Percentiles rank a stretch among this genome's conserved stretches.
Evolutionary conservation across 1,284 basidiomycete species (phyloP).

Genomic region (Microbotryum intermedium): DNA sequence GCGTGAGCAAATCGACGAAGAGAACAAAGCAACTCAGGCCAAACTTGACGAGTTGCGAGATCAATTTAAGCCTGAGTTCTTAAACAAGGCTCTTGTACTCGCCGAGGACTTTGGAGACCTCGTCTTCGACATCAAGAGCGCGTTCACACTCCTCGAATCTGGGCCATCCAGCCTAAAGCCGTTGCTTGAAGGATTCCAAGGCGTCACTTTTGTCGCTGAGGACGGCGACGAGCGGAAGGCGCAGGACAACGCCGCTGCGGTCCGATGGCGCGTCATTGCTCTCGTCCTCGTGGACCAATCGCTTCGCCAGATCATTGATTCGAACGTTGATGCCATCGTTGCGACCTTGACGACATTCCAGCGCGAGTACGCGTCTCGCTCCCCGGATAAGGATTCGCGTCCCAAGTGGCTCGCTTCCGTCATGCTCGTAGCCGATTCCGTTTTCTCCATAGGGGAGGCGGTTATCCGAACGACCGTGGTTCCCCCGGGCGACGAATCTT

Average conservation of each 20-base stretch:
- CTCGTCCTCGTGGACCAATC: slow-evolving; percentile 31
- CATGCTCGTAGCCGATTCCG: slow-evolving; percentile 68
- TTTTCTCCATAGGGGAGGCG: slow-evolving; percentile 63
- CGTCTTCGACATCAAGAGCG: slow-evolving; percentile 78
- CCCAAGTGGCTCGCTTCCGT: slow-evolving; percentile 79
- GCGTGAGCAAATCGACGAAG: slow-evolving; percentile 1
- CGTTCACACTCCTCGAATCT: slow-evolving; percentile 14
- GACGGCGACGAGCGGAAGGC: slow-evolving; percentile 48
- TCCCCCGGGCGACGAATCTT: slow-evolving; percentile 56
- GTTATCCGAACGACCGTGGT: slow-evolving; percentile 48
- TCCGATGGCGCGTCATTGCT: slow-evolving; percentile 32
- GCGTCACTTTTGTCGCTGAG: slow-evolving; percentile 46
- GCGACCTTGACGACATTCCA: slow-evolving; percentile 13
- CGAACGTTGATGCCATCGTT: slow-evolving; percentile 26
- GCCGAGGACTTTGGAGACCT: slow-evolving; percentile 79
- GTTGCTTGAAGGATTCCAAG: slow-evolving; percentile 57
- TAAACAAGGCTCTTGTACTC: slow-evolving; percentile 60
- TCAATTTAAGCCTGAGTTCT: slow-evolving; percentile 56
- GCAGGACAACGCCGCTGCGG: slow-evolving; percentile 10
- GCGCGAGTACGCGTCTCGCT: slow-evolving; percentile 10
- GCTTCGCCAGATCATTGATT: slow-evolving; percentile 30
- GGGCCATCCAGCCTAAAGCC: slow-evolving; percentile 47
- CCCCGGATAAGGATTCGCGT: slow-evolving; percentile 34
- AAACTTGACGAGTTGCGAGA: slow-evolving; percentile 59
- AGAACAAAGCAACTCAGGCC: slow-evolving; percentile 37